Evolutionary conservation across 2,329 filamentous ascomycete species (phyloP).

Genomic region (Colletotrichum godetiae): DNA sequence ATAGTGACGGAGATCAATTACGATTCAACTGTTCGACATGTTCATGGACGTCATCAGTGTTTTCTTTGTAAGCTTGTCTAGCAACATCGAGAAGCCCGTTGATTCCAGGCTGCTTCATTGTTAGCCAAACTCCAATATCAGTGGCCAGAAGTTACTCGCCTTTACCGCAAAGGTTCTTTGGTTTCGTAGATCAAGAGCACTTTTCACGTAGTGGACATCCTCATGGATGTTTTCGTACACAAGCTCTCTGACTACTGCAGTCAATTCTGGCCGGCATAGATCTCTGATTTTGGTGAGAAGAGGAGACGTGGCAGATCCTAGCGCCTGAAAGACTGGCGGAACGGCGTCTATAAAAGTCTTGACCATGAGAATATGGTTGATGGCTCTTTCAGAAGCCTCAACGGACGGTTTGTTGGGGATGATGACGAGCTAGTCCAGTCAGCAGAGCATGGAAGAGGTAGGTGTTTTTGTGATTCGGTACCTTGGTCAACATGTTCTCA

Average conservation of each 20-base stretch:
- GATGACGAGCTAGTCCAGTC: slow-evolving; percentile 74
- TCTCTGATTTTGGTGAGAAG: slow-evolving; percentile 76
- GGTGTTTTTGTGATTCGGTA: slow-evolving; percentile 43
- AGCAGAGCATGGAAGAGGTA: slow-evolving; percentile 17
- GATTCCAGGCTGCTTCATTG: slow-evolving; percentile 71
- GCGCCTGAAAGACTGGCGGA: slow-evolving; percentile 73
- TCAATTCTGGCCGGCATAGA: slow-evolving; percentile 73
- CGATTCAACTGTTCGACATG: slow-evolving; percentile 76
- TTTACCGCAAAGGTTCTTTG: slow-evolving; percentile 92
- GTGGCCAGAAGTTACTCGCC: slow-evolving; percentile 49
- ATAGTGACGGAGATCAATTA: slow-evolving; percentile 45
- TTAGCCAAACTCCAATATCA: background rate
- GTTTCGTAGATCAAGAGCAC: slow-evolving; percentile 87
- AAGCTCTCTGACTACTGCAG: slow-evolving; percentile 68
- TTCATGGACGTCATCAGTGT: slow-evolving; percentile 80
- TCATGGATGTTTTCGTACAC: slow-evolving; percentile 82
- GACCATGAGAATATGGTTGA: slow-evolving; percentile 88
- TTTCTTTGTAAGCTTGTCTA: slow-evolving; percentile 89
- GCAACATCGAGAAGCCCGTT: slow-evolving; percentile 90
- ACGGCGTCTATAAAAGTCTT: slow-evolving; percentile 83
- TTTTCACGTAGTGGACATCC: slow-evolving; percentile 81
- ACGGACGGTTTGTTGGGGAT: slow-evolving; percentile 75
- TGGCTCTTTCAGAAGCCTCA: slow-evolving; percentile 78
- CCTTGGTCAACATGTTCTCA: slow-evolving; percentile 82
- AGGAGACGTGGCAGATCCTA: slow-evolving; percentile 71